Evolutionary conservation across 2,329 filamentous ascomycete genomes (phyloP).

Genomic region (Calonectria honghensis): DNA sequence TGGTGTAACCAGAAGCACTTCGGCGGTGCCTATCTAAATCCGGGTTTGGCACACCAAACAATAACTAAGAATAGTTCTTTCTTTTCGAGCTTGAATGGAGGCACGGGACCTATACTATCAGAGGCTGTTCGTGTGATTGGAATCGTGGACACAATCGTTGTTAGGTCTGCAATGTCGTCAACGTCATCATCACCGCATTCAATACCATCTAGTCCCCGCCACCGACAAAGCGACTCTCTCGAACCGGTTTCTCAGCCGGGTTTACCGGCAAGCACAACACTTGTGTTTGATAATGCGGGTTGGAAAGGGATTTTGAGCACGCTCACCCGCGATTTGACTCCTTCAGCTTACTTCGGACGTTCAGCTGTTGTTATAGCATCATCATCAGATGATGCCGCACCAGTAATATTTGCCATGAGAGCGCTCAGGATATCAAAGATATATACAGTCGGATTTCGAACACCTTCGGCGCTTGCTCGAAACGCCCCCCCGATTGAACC

Average conservation of each 20-base stretch:
- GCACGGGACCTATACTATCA: slow-evolving; percentile 76
- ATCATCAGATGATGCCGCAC: slow-evolving; percentile 84
- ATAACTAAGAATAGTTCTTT: slow-evolving; percentile 75
- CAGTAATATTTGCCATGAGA: slow-evolving; percentile 85
- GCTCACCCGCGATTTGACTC: slow-evolving; percentile 86
- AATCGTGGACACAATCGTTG: slow-evolving; percentile 87
- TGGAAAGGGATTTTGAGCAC: slow-evolving; percentile 92
- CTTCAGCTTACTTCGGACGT: slow-evolving; percentile 85
- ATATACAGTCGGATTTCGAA: slow-evolving; percentile 89
- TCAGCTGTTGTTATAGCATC: slow-evolving; percentile 85
- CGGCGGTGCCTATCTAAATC: slow-evolving; percentile 88
- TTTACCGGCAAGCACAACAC: slow-evolving; percentile 69
- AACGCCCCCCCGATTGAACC: slow-evolving; percentile 83
- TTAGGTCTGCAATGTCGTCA: slow-evolving; percentile 67
- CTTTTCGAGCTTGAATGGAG: slow-evolving; percentile 70
- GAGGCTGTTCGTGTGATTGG: slow-evolving; percentile 87
- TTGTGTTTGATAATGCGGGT: slow-evolving; percentile 87
- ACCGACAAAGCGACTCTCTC: slow-evolving; percentile 56
- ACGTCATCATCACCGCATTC: slow-evolving; percentile 68
- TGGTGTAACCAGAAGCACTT: slow-evolving; percentile 85
- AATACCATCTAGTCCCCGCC: slow-evolving; percentile 68
- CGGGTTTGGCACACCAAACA: slow-evolving; percentile 77
- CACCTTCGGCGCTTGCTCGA: slow-evolving; percentile 75
- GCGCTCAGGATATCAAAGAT: slow-evolving; percentile 86
- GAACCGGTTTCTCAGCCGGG: slow-evolving; percentile 56